Evolutionary conservation across 129 eudicot species (phyloP).

Genomic region (Smallanthus sonchifolius): DNA sequence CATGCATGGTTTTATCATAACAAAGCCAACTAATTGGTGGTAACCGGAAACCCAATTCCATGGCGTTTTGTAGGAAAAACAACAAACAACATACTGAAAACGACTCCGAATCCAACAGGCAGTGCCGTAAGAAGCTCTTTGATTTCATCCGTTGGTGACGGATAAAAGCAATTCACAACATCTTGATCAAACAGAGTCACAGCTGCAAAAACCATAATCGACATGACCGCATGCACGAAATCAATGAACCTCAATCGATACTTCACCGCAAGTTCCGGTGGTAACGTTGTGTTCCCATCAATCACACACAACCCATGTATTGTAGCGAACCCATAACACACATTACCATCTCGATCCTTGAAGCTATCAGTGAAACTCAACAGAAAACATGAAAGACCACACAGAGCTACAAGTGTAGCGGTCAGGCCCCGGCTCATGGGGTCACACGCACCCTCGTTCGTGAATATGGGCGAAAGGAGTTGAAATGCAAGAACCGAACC

Average conservation of each 20-base stretch:
- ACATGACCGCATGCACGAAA: constrained; percentile 80
- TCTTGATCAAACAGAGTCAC: constrained; percentile 72
- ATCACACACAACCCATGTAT: constrained; percentile 67
- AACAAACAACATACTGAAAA: constrained; percentile 74
- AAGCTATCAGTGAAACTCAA: constrained; percentile 78
- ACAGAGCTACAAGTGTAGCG: constrained; percentile 50
- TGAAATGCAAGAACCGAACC: constrained; percentile 85
- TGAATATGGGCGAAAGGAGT: constrained; percentile 64
- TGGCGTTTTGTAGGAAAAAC: constrained; percentile 76
- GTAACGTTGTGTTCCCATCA: constrained; percentile 63
- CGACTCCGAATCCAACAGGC: constrained; percentile 72
- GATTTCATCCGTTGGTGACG: constrained; percentile 56
- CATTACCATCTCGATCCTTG: constrained; percentile 60
- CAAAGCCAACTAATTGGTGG: constrained; percentile 15
- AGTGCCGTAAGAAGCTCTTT: constrained; percentile 57
- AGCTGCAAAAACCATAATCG: constrained; percentile 68
- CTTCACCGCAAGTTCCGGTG: constrained; percentile 48
- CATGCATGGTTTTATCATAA: not conserved
- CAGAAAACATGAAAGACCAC: constrained; percentile 65
- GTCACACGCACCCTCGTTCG: constrained; percentile 71
- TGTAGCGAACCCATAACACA: constrained; percentile 79
- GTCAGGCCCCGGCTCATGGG: constrained; percentile 42
- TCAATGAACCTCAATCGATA: constrained; percentile 61
- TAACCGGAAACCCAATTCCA: constrained; percentile 88
- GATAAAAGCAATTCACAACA: constrained; percentile 81